Percentiles rank a stretch among this genome's conserved stretches.
Conservation (phyloP, 805 yeast species). For the Saturnispora diversa region DNA sequence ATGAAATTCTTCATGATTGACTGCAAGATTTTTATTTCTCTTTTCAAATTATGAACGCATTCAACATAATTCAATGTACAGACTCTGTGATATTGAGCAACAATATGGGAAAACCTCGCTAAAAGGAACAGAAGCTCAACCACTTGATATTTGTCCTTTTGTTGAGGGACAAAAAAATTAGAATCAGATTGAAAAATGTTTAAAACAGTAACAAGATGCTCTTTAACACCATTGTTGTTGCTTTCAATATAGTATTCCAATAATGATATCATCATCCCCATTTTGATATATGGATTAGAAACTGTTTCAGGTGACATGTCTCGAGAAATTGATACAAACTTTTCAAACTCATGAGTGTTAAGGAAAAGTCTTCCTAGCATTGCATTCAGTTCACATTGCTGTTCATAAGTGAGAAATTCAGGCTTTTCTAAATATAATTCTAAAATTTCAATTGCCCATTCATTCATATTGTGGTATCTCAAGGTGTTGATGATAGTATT, state of each 20-base stretch:
- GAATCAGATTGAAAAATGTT: neutral
- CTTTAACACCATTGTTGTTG: neutral
- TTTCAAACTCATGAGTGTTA: neutral
- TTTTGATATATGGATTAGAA: neutral
- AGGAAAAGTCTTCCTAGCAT: conserved; percentile 4
- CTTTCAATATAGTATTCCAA: conserved; percentile 5
- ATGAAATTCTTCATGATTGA: conserved; percentile 42
- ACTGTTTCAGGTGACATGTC: neutral
- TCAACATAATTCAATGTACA: conserved; percentile 19
- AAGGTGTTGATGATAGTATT: conserved; percentile 21
- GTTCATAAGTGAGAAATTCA: neutral
- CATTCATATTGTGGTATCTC: conserved; percentile 17
- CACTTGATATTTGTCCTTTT: conserved; percentile 16
- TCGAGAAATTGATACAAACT: neutral
- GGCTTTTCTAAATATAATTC: conserved; percentile 10
- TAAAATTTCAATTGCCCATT: conserved; percentile 14
- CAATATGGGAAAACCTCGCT: conserved; percentile 31
- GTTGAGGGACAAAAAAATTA: conserved; percentile 10
- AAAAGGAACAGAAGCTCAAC: conserved; percentile 22
- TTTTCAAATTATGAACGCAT: conserved; percentile 36
- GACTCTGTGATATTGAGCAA: conserved; percentile 23
- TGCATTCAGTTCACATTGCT: neutral
- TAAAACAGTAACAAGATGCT: neutral
- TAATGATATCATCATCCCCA: conserved; percentile 3
- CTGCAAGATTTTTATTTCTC: conserved; percentile 43